Evolutionary conservation across 1,284 basidiomycete species (phyloP), one percentile per base, ranked within the genome.

Genomic region (Ceratobasidium sp.): DNA sequence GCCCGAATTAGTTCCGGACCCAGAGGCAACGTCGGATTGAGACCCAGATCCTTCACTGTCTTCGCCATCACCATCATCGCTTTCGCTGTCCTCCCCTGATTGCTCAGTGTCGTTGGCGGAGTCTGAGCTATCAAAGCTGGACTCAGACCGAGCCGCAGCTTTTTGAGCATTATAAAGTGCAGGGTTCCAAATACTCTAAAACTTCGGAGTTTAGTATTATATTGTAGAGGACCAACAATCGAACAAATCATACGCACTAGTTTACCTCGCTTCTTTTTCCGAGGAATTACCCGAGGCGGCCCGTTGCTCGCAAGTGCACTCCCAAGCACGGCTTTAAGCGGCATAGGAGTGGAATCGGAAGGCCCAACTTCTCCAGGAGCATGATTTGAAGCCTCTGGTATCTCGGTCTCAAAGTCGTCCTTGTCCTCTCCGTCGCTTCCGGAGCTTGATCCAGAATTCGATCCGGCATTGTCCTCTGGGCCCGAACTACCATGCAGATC

Each of bases 61-160:
- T 33, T 71, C 77, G 13, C 56, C 56, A 77, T 67, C 78, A 7
- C 39, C 61, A 79, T 69, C 61, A 79, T 69, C 23, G 75, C 77
- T 40, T 60, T 80, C 72, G 67, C 77, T 66, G 77, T 82, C 75
- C 73, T 80, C 76, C 64, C 79, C 77, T 28, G 82, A 79, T 18
- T 72, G 78, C 3, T 82, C 80, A 7, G 80, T 39, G 80, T 92
- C 91, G 80, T 90, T 87, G 9, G 86, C 90, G 26, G 92, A 94
- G 83, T 93, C 92, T 3, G 93, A 94, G 82, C 92, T 94, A 83
- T 94, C 91, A 79, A 93, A 95, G 40, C 67, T 73, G 0, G 93
- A 93, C 2, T 88, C 86, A 75, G 93, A 91, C 10, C 87, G 86
- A 9, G 82, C 81, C 33, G 33, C 33, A 15, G 18, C n/a, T 26